Base-by-base conservation (phyloP, 164 flowering plant genomes). In the Vitis cinerea region DNA sequence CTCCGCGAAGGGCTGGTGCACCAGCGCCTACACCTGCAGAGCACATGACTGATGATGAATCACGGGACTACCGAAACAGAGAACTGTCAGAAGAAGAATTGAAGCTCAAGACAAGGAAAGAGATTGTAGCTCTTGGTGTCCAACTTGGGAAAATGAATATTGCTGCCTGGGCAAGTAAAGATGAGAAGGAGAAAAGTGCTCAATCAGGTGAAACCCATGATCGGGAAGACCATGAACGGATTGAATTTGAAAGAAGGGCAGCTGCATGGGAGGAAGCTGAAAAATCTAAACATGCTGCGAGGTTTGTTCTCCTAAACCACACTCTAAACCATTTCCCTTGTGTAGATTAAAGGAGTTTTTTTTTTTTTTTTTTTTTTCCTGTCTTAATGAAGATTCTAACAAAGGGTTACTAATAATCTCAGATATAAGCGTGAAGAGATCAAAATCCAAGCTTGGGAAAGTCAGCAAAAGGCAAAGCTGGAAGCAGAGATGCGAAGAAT, bases 111-210 rank as follows among this genome's bases (percentile, higher is more conserved):
- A 90, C 97, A 15, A 83, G 94, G 72, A 84, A 81, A 75, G 98
- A 94, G 80, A 94, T 94, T 67, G 90, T 87, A 9, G 95, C 90
- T 13, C 88, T 93, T 7, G 97, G 98, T 57, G 88, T 90, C 29
- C 92, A 90, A 72, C 93, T 93, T n/a, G 98, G 98, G 9, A 91
- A 91, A 83, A 87, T 83, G 90, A 93, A 88, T 59, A 90, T 93
- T 75, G 97, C 98, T 60, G 91, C 91, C 11, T 93, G 98, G 98
- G 98, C 98, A 44, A 90, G 97, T 74, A 91, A 87, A 75, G 94
- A 85, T 31, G 97, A 87, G 71, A 76, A 77, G 67, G 85, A 83
- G n/a, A 87, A 79, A n/a, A 71, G 66, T 37, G 67, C 54, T 52
- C 23, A 80, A 49, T 68, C 75, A 10, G 72, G 44, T 37, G 83